Evolutionary conservation across 2,329 filamentous ascomycete genomes (phyloP), one percentile per base, ranked within the genome.

Genomic region (Seiridium cupressi): DNA sequence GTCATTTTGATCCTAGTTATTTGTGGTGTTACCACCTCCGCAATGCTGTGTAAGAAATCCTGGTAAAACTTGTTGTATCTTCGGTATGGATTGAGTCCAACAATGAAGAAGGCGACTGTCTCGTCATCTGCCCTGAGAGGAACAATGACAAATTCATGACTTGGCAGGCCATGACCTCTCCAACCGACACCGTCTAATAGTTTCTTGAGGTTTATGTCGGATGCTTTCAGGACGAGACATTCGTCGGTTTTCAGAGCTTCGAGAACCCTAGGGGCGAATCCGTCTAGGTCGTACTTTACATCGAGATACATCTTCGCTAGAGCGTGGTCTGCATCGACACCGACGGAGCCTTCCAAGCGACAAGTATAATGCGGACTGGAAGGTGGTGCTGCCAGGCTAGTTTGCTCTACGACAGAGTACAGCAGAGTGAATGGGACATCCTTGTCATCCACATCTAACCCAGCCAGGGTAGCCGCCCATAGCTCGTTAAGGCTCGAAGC

Each of bases 401-500:
- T 51, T 38, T 69, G 63, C 8, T 66, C 59, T 8, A 69, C 65
- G 3, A 72, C 63, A 2, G 72, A 72, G 53, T 74, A 75, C 2
- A 74, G 51, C 9, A 74, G 46, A 3, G 66, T 70, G 54, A 74
- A 71, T 2, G 71, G 72, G 1, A 74, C 57, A 48, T 74, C 73
- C 42, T 64, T 65, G 11, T 65, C 63, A 44, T 73, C 65, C 3
- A 60, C 57, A 13, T 62, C 58, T 5, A 74, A 55, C 4, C 68
- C 66, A 8, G 59, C 55, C 34, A 73, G 51, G 3, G 72, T 57
- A 5, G 64, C 65, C 5, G 61, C 40, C 73, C 73, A 75, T 9
- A 74, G 77, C 3, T 76, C 72, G 65, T 65, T 74, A 46, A 65
- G 67, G 36, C 65, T 69, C 18, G 62, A 69, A 4, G 68, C 66